phyloP scores from a whole-genome alignment of 2,329 filamentous ascomycete genomes.

The Neurospora sp. region DNA sequence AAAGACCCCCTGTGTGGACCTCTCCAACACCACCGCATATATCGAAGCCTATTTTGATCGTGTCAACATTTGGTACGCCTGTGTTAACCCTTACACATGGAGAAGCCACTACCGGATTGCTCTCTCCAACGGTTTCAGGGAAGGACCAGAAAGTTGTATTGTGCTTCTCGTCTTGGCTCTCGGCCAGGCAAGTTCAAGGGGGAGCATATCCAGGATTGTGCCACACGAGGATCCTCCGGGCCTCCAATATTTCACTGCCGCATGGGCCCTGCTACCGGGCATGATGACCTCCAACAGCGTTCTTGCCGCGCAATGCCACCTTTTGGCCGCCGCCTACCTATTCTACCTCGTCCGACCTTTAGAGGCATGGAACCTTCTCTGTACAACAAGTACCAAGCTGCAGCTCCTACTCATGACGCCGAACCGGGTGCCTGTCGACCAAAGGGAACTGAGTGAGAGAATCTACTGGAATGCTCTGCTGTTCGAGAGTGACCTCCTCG shows the following conservation, averaged over 20 bases:
- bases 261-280: slow-evolving; percentile 66
- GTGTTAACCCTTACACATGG: slow-evolving; percentile 77
- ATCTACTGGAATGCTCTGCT: slow-evolving; percentile 79
- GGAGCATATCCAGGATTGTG: slow-evolving; percentile 64
- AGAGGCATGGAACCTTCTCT: slow-evolving; percentile 73
- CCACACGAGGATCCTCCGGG: slow-evolving; percentile 63
- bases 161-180: slow-evolving; percentile 69
- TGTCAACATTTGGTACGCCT: slow-evolving; percentile 79
- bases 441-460: slow-evolving; percentile 63
- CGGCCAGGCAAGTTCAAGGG: slow-evolving; percentile 63
- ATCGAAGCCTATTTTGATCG: slow-evolving; percentile 71
- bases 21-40: slow-evolving; percentile 65
- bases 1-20: slow-evolving; percentile 55
- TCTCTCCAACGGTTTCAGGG: slow-evolving; percentile 63
- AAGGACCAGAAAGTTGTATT: slow-evolving; percentile 73
- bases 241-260: slow-evolving; percentile 68
- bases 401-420: slow-evolving; percentile 69
- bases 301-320: slow-evolving; percentile 68
- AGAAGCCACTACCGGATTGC: slow-evolving; percentile 64
- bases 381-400: slow-evolving; percentile 70
- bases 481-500: slow-evolving; percentile 70
- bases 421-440: slow-evolving; percentile 57
- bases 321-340: slow-evolving; percentile 70
- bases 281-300: slow-evolving; percentile 75
- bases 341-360: slow-evolving; percentile 75